Conservation (phyloP, 495 filamentous ascomycete species). For the Pyronema omphalodes region DNA sequence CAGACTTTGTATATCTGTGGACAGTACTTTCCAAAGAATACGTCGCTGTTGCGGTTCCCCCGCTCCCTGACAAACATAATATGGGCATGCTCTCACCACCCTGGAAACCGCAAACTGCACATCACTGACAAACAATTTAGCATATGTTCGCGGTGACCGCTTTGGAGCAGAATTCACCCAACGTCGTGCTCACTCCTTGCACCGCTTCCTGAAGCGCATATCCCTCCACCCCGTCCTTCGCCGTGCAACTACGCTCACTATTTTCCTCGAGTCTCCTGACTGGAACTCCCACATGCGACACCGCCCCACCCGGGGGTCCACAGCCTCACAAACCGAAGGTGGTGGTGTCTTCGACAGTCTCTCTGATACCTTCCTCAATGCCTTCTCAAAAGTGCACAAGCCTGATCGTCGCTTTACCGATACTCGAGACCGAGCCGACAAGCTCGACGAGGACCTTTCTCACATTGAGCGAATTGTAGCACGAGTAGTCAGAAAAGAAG, state of each 20-base stretch:
- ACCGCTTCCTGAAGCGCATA: constrained; percentile 76
- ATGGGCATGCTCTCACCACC: constrained; percentile 33
- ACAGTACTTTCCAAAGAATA: constrained; percentile 75
- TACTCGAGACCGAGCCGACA: constrained; percentile 80
- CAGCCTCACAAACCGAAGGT: constrained; percentile 21
- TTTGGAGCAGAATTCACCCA: constrained; percentile 90
- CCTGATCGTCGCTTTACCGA: constrained; percentile 88
- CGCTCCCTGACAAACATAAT: constrained; percentile 93
- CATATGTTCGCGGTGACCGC: constrained; percentile 87
- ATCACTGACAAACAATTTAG: constrained; percentile 21
- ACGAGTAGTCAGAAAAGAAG: constrained; percentile 70
- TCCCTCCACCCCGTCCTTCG: constrained; percentile 78
- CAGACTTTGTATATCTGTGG: constrained; percentile 93
- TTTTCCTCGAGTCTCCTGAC: constrained; percentile 79
- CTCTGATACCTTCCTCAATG: constrained; percentile 92
- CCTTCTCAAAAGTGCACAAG: constrained; percentile 90
- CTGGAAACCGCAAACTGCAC: neutral
- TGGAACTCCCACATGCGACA: constrained; percentile 91
- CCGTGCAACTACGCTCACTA: constrained; percentile 58
- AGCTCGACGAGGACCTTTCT: constrained; percentile 81
- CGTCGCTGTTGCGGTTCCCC: constrained; percentile 79
- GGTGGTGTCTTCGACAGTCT: constrained; percentile 75
- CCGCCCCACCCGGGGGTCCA: constrained; percentile 41
- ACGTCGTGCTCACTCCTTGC: constrained; percentile 71
- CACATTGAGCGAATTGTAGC: constrained; percentile 89